Conservation (phyloP, 306 rosid genomes). For the Senna siamea region DNA sequence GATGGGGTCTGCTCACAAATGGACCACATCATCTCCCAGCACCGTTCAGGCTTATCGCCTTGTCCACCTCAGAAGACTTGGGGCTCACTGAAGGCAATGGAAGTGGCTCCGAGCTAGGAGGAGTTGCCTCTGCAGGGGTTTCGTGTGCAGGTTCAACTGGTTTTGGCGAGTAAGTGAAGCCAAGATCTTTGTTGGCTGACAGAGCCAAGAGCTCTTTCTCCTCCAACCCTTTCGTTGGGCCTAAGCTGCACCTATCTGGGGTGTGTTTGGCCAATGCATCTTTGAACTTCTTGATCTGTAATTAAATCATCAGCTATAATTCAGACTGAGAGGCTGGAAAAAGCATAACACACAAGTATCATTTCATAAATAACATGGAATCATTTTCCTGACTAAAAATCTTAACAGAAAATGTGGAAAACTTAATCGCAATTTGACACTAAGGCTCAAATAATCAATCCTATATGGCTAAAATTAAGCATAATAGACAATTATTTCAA, state of each 20-base stretch:
- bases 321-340: too few species aligned
- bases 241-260: slow-evolving; percentile 85
- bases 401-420: neutral
- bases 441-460: neutral
- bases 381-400: neutral
- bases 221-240: slow-evolving; percentile 83
- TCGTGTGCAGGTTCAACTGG: slow-evolving; percentile 45
- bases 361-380: slow-evolving; percentile 10
- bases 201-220: slow-evolving; percentile 89
- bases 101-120: slow-evolving; percentile 34
- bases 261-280: slow-evolving; percentile 91
- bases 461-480: neutral
- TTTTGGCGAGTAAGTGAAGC: slow-evolving; percentile 68
- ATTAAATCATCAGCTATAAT: neutral
- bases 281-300: slow-evolving; percentile 88
- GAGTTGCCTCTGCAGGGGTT: slow-evolving; percentile 25
- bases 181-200: slow-evolving; percentile 73
- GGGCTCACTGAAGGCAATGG: slow-evolving; percentile 37
- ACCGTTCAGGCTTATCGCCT: slow-evolving; percentile 49
- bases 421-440: slow-evolving; percentile 1
- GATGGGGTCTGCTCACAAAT: slow-evolving; percentile 27
- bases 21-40: slow-evolving; percentile 56
- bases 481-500: neutral
- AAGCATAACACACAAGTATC: too few species aligned
- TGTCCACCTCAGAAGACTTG: slow-evolving; percentile 39